These are phyloP conservation scores for Saprolegnia parasitica DNA, from an alignment of 352 stramenopile genomes.

Conservation along the genomic window DNA sequence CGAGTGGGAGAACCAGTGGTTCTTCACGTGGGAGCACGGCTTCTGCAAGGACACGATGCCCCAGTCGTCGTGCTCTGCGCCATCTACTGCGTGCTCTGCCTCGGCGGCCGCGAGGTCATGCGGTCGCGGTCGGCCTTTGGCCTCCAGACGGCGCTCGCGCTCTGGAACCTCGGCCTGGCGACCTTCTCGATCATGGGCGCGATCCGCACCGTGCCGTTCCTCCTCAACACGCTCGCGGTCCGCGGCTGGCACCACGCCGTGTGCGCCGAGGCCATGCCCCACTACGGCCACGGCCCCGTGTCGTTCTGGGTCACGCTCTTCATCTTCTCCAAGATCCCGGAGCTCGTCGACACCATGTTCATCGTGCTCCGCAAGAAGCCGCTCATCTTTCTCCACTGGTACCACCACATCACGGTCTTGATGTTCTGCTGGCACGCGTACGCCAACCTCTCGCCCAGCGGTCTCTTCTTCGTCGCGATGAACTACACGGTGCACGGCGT, in stretches of 20 bases:
- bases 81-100: constrained; percentile 71
- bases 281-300: constrained; percentile 66
- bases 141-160: constrained; percentile 53
- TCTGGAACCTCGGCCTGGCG: constrained; percentile 77
- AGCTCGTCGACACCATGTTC: constrained; percentile 96
- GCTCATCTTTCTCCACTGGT: constrained; percentile 98
- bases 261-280: constrained; percentile 55
- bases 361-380: constrained; percentile 97
- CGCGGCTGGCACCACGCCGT: constrained; percentile 80
- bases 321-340: constrained; percentile 87
- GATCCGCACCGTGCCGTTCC: constrained; percentile 67
- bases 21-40: constrained; percentile 56
- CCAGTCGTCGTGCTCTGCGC: constrained; percentile 56
- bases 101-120: constrained; percentile 72
- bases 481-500: constrained; percentile 97
- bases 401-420: constrained; percentile 97
- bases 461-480: constrained; percentile 97
- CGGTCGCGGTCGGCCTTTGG: constrained; percentile 72
- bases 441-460: constrained; percentile 83
- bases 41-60: constrained; percentile 66
- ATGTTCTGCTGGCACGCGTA: constrained; percentile 98
- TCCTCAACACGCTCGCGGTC: constrained; percentile 75
- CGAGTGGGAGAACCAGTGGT: constrained; percentile 71
- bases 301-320: constrained; percentile 79
- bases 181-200: constrained; percentile 79